Percentiles rank a stretch among this genome's conserved stretches.
phyloP scores from a whole-genome alignment of 129 eudicot species.

The Gnaphalium uliginosum region DNA sequence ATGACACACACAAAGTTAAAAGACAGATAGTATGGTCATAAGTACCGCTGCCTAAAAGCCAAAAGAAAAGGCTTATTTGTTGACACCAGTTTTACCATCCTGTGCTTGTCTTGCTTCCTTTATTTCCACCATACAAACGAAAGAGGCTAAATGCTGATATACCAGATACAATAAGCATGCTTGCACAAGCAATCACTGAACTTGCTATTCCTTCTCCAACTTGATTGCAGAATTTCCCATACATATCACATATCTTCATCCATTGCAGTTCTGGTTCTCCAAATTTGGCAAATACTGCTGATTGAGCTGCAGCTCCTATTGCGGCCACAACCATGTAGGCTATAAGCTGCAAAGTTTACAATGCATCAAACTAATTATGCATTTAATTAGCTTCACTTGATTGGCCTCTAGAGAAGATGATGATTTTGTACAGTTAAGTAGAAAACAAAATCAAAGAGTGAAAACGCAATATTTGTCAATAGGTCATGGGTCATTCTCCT shows the following conservation, averaged over 20 bases:
- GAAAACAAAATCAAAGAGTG: too few relatives aligned
- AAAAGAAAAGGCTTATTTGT: constrained; percentile 13
- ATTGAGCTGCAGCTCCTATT: constrained; percentile 62
- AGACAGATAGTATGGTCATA: background rate
- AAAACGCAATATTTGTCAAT: too few relatives aligned
- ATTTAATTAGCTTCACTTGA: too few relatives aligned
- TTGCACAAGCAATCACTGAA: constrained; percentile 50
- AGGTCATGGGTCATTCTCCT: too few relatives aligned
- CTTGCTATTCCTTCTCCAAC: constrained; percentile 72
- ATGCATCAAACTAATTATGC: background rate
- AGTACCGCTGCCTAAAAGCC: background rate
- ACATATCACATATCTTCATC: constrained; percentile 77
- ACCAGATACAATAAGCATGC: constrained; percentile 59
- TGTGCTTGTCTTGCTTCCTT: constrained; percentile 40
- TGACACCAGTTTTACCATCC: constrained; percentile 38
- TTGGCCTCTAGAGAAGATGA: too few relatives aligned
- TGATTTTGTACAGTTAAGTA: too few relatives aligned
- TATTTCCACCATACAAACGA: constrained; percentile 65
- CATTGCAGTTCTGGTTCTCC: constrained; percentile 72
- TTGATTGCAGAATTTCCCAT: constrained; percentile 75
- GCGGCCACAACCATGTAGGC: constrained; percentile 67
- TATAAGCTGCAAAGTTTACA: constrained; percentile 47
- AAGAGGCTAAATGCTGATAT: constrained; percentile 79
- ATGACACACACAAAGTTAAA: constrained; percentile 19
- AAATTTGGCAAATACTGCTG: constrained; percentile 51